Evolutionary conservation across 2,329 filamentous ascomycete species (phyloP).

Genomic region (Sporothrix variecibatus): DNA sequence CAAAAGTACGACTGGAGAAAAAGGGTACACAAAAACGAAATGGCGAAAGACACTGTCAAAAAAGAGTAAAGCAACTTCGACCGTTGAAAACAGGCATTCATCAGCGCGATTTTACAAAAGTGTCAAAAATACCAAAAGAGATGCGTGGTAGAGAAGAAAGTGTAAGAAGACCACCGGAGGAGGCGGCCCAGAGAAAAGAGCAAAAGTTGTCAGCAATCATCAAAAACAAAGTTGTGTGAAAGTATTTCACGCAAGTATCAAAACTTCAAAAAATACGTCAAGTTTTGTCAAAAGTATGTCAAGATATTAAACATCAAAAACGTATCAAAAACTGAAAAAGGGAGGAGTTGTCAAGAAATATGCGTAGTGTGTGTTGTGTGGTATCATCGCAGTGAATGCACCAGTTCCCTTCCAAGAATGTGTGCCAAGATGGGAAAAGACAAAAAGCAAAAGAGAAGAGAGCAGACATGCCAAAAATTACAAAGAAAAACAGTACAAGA

Average conservation of each 20-base stretch:
- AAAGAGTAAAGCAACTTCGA: background rate
- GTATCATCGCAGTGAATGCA: constrained; percentile 28
- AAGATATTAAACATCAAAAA: background rate
- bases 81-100: too few relatives aligned
- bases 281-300: background rate
- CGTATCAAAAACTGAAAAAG: background rate
- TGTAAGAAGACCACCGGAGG: background rate
- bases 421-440: background rate
- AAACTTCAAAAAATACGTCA: background rate
- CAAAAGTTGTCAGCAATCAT: background rate
- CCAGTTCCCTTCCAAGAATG: background rate
- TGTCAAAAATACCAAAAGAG: background rate
- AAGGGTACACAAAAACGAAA: background rate
- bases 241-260: background rate
- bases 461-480: background rate
- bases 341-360: background rate
- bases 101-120: too few relatives aligned
- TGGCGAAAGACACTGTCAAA: background rate
- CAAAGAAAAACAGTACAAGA: background rate
- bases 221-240: background rate
- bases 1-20: background rate
- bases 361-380: constrained; percentile 1
- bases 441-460: background rate
- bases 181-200: background rate
- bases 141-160: background rate